Conservation (phyloP, 441 rosid species). For the Melastoma candidum region DNA sequence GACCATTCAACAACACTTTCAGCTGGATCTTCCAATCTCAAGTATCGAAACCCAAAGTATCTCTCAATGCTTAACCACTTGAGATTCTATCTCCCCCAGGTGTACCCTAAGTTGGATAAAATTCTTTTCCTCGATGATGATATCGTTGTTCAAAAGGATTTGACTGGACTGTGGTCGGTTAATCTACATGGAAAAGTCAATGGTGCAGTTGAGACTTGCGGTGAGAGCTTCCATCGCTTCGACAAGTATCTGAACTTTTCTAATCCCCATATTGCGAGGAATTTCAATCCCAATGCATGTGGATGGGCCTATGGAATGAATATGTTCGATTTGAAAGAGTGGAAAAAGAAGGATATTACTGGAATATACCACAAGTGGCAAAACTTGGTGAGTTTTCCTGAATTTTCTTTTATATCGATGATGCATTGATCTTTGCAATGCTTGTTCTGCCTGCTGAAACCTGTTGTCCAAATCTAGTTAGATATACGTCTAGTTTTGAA, state of each 20-base stretch:
- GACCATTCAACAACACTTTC: slow-evolving; percentile 74
- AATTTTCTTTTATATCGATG: neutral
- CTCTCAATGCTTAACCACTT: slow-evolving; percentile 94
- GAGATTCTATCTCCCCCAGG: slow-evolving; percentile 90
- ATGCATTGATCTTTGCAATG: neutral
- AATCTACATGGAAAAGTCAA: slow-evolving; percentile 86
- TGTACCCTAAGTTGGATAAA: slow-evolving; percentile 84
- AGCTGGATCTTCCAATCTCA: slow-evolving; percentile 85
- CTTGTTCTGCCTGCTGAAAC: neutral
- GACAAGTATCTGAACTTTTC: slow-evolving; percentile 91
- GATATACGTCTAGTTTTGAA: too few species aligned
- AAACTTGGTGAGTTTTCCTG: slow-evolving; percentile 55
- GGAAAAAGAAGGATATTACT: slow-evolving; percentile 91
- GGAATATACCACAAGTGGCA: slow-evolving; percentile 99
- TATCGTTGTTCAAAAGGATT: slow-evolving; percentile 25
- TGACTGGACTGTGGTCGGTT: slow-evolving; percentile 70
- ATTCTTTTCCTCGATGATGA: slow-evolving; percentile 92
- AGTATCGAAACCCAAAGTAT: slow-evolving; percentile 92
- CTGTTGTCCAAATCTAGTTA: too few species aligned
- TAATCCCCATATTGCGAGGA: slow-evolving; percentile 79
- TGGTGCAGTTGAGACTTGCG: slow-evolving; percentile 98
- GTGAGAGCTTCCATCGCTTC: slow-evolving; percentile 92
- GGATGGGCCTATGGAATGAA: slow-evolving; percentile 99
- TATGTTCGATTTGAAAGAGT: slow-evolving; percentile 77
- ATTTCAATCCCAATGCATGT: slow-evolving; percentile 92